These are phyloP conservation scores for Spirogloea muscicola DNA, from an alignment of 139 green algal species.

Conservation along the genomic window DNA sequence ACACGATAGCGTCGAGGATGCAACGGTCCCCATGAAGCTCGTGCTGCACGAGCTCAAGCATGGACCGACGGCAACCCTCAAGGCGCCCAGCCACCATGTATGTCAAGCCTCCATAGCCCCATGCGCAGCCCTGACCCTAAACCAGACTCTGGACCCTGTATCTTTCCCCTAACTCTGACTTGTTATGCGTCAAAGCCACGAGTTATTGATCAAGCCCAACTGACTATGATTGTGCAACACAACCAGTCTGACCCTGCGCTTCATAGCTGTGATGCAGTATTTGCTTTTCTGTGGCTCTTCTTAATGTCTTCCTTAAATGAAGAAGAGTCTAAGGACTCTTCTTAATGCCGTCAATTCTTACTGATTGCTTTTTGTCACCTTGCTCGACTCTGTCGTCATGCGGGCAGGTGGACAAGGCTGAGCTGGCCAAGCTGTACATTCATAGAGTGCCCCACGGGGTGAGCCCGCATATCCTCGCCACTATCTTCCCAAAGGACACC, in stretches of 20 bases:
- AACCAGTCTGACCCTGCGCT: neutral
- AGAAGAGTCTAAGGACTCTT: no score
- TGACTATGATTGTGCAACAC: neutral
- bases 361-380: no score
- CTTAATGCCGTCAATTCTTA: no score
- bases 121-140: neutral
- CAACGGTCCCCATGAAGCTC: conserved; percentile 34
- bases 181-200: no score
- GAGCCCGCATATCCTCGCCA: neutral
- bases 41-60: conserved; percentile 27
- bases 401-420: conserved; percentile 20
- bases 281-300: no score
- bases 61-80: conserved; percentile 5
- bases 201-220: no score
- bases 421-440: conserved; percentile 24
- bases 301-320: no score
- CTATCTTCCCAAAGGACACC: no score
- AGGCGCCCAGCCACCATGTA: neutral
- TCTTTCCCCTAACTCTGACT: no score
- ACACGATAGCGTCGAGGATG: conserved; percentile 46
- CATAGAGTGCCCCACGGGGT: conserved; percentile 4
- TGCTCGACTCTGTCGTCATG: no score
- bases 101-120: neutral
- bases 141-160: no score
- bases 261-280: no score